Evolutionary conservation across 1,139 yeast genomes (phyloP), one percentile per base, ranked within the genome.

Genomic region (Trichomonascaceae sp.): DNA sequence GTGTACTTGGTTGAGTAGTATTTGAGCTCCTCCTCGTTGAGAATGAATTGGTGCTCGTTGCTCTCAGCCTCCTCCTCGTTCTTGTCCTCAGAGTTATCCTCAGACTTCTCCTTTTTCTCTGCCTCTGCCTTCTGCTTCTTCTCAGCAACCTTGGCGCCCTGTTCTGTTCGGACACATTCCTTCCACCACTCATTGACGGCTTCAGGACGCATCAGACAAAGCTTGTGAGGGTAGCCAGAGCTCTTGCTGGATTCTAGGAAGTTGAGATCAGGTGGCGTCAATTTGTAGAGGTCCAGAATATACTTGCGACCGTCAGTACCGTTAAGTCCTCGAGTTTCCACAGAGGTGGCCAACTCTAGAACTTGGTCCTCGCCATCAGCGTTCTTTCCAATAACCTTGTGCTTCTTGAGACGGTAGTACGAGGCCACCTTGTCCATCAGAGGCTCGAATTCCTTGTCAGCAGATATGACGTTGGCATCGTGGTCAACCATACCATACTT

Each of bases 121-220:
- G 36, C 40, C 17, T 47, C 47, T 23, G 40, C 40, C 16, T 41
- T 42, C 16, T 40, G 44, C 2, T 33, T 32, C 28, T 39, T 42
- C 29, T 34, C 36, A 16, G 39, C 42, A 26, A 37, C 26, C 38
- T 46, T 41, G 27, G 37, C 44, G n/a, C 43, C 37, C 13, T 64
- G 57, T 32, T 71, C 67, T 16, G 64, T 68, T 15, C 79, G 72
- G 6, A 77, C 69, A 50, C 76, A 73, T 44, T 73, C 59, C 50
- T 71, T 71, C 79, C 93, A 84, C 94, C 94, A 87, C 48, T 76
- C 82, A 47, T 77, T 87, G 34, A 89, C 74, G 9, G 94, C 89
- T 60, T 89, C 97, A 41, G 75, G 76, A 62, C 98, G 76, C 33
- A 89, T 50, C 25, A 80, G 69, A 13, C 80, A 65, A 59, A 84